phyloP scores from a whole-genome alignment of 2,329 filamentous ascomycete species.

The Cladophialophora carrionii region DNA sequence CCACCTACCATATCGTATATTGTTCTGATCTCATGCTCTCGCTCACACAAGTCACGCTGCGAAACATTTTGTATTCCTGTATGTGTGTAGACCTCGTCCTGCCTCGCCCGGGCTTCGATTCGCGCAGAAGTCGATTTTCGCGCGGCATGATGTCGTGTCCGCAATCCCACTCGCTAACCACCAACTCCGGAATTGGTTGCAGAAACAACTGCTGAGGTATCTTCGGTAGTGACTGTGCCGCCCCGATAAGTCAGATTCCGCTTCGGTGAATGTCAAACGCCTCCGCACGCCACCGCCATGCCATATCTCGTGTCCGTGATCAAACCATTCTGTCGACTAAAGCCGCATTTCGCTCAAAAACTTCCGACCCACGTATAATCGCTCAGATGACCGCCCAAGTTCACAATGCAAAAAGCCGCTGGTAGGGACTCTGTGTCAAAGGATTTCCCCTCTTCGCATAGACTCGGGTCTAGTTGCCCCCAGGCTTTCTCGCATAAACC shows the following conservation, averaged over 20 bases:
- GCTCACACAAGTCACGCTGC: too few relatives aligned
- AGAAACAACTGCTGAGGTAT: too few relatives aligned
- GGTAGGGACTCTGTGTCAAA: background rate
- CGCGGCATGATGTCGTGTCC: too few relatives aligned
- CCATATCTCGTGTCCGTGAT: background rate
- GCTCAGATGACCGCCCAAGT: background rate
- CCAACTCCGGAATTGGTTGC: too few relatives aligned
- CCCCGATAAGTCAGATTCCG: background rate
- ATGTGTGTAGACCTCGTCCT: background rate
- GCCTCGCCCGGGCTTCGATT: background rate
- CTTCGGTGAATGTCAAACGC: background rate
- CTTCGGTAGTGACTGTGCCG: background rate
- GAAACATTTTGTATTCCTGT: background rate
- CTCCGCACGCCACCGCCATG: background rate
- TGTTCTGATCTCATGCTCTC: background rate
- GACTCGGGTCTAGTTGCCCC: background rate
- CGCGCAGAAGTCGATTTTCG: too few relatives aligned
- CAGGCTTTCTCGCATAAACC: constrained; percentile 30
- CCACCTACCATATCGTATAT: background rate
- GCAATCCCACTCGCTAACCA: too few relatives aligned
- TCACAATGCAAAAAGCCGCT: background rate
- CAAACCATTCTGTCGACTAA: background rate
- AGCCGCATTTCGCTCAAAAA: background rate
- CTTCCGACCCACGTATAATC: background rate
- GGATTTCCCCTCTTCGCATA: background rate